Evolutionary conservation across 2,329 filamentous ascomycete genomes (phyloP), one percentile per base, ranked within the genome.

Genomic region (Periconia sp.): DNA sequence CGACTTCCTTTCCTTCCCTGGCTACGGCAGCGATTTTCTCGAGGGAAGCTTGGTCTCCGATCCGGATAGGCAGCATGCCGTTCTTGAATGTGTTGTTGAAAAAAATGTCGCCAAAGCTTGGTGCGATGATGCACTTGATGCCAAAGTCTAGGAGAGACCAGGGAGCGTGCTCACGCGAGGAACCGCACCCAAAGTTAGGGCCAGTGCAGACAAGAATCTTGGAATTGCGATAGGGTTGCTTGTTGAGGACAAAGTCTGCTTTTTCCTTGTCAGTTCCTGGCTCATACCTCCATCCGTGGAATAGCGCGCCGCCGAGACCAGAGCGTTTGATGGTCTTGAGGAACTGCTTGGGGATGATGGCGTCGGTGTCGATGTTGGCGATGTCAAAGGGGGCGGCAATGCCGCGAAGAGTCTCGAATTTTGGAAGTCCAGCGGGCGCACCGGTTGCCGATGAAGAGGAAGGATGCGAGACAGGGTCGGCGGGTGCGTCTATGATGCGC

Each of bases 61-160:
- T 87, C 46, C 80, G 74, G 48, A 97, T 84, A 34, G 92, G 92
- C 52, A 97, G 78, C 94, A 97, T 97, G 76, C 92, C 92, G 77
- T 99, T 99, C 82, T 99, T 97, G 83, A 96, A 97, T n/a, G 88
- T 94, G 79, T 99, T 99, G 83, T 96, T 96, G 83, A 92, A 95
- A 84, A 96, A 96, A 72, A 99, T 99, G 66, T 95, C 90, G 45
- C 87, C 88, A 57, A 83, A 89, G 1, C 88, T 92, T 1, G 90
- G 89, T 1, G 92, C 94, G 58, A 97, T 95, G 63, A 97, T 81
- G 69, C 87, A 92, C 68, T 87, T 89, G 76, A 99, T 96, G 57
- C 94, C 94, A 61, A 97, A 97, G 74, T 97, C 94, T 43, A 95
- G 85, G 17, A 97, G 82, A 5, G 94, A 92, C 94, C 94, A 97